Evolutionary conservation across 2,329 filamentous ascomycete species (phyloP).

Genomic region (Phoma herbarum): DNA sequence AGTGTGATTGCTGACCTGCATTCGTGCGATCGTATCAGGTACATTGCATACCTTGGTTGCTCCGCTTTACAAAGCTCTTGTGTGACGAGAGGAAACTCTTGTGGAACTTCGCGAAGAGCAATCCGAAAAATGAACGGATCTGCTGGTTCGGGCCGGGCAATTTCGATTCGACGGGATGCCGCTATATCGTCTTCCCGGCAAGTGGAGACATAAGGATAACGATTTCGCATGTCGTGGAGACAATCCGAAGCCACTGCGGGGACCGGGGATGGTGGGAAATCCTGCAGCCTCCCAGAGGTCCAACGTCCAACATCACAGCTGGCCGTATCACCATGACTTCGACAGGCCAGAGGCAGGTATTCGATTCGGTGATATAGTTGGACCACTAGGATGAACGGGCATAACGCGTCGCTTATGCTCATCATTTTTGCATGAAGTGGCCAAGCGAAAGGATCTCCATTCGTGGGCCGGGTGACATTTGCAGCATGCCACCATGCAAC

Average conservation of each 20-base stretch:
- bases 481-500: constrained; percentile 17
- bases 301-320: not conserved
- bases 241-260: constrained; percentile 1
- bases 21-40: constrained; percentile 15
- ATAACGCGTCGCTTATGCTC: constrained; percentile 17
- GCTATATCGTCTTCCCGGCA: constrained; percentile 8
- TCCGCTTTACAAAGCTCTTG: constrained; percentile 15
- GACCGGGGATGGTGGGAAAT: constrained; percentile 1
- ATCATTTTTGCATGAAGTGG: constrained; percentile 17
- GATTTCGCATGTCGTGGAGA: constrained; percentile 4
- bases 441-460: constrained; percentile 16
- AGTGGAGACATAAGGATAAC: constrained; percentile 12
- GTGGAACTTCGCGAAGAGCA: constrained; percentile 20
- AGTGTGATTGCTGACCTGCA: constrained; percentile 12
- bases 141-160: constrained; percentile 17
- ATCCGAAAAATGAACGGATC: constrained; percentile 4
- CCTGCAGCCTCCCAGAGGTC: not conserved
- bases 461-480: constrained; percentile 3
- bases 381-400: not conserved
- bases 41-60: constrained; percentile 12
- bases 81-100: constrained; percentile 8
- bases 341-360: not conserved
- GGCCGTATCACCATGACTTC: not conserved
- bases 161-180: constrained; percentile 14
- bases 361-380: not conserved